Percentiles rank a stretch among this genome's conserved stretches.
Conservation (phyloP, 495 filamentous ascomycete species). For the Neurospora sp. region DNA sequence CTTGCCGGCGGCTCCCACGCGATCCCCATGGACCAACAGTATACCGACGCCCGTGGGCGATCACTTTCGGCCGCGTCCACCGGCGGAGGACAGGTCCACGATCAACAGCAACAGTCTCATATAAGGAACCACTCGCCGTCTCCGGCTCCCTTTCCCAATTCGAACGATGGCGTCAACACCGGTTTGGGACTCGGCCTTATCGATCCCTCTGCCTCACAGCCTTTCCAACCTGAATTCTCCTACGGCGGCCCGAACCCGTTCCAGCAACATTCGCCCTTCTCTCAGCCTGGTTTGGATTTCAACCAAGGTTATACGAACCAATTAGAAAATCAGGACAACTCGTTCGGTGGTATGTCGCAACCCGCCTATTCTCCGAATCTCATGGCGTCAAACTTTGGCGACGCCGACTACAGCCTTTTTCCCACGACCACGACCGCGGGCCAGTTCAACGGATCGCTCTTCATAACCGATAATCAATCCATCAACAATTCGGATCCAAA, state of each 20-base stretch:
- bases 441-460: conserved; percentile 38
- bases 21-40: conserved; percentile 36
- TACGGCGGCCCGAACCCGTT: conserved; percentile 19
- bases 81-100: conserved; percentile 20
- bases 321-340: conserved; percentile 22
- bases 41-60: conserved; percentile 34
- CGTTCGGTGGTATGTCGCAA: conserved; percentile 18
- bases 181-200: conserved; percentile 36
- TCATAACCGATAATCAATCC: conserved; percentile 40
- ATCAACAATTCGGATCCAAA: conserved; percentile 48
- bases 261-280: conserved; percentile 23
- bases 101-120: conserved; percentile 29
- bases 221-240: conserved; percentile 26
- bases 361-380: conserved; percentile 20
- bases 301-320: conserved; percentile 30
- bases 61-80: conserved; percentile 32
- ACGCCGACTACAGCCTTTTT: conserved; percentile 46
- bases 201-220: conserved; percentile 27
- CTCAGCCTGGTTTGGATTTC: conserved; percentile 27
- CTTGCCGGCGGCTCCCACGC: conserved; percentile 8
- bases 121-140: conserved; percentile 44
- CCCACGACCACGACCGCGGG: conserved; percentile 31
- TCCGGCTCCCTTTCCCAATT: conserved; percentile 34
- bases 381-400: conserved; percentile 31
- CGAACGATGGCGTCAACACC: conserved; percentile 29